These are phyloP conservation scores for Piromyces finnis DNA, from an alignment of 192 early-diverging fungal genomes.

Conservation along the genomic window DNA sequence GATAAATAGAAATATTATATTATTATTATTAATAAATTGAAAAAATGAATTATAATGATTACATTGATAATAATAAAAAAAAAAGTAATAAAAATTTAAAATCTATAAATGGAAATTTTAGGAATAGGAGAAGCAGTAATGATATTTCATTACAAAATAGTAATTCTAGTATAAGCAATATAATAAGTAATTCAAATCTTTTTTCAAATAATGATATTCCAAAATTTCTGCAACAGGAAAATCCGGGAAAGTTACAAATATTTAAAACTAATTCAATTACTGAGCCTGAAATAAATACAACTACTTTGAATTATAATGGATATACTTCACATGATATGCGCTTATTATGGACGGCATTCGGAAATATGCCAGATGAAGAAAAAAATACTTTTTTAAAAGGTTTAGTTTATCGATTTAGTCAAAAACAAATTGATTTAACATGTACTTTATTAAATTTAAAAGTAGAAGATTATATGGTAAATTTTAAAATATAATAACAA, in stretches of 20 bases:
- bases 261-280: neutral
- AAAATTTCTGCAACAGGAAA: neutral
- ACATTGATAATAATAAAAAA: neutral
- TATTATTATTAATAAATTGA: too few species aligned
- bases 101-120: neutral
- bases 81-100: neutral
- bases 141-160: neutral
- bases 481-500: neutral
- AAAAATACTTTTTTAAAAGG: neutral
- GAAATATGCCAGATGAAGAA: neutral
- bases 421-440: neutral
- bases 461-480: neutral
- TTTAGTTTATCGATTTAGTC: neutral
- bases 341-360: neutral
- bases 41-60: too few species aligned
- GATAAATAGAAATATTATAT: too few species aligned
- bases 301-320: neutral
- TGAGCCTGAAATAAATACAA: neutral
- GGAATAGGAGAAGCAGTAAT: neutral
- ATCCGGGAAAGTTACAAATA: neutral
- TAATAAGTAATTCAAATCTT: neutral
- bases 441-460: neutral
- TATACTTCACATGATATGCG: neutral
- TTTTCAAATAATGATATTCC: neutral
- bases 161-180: neutral